Conservation (phyloP, 495 filamentous ascomycete genomes). For the Penicillium chermesinum region DNA sequence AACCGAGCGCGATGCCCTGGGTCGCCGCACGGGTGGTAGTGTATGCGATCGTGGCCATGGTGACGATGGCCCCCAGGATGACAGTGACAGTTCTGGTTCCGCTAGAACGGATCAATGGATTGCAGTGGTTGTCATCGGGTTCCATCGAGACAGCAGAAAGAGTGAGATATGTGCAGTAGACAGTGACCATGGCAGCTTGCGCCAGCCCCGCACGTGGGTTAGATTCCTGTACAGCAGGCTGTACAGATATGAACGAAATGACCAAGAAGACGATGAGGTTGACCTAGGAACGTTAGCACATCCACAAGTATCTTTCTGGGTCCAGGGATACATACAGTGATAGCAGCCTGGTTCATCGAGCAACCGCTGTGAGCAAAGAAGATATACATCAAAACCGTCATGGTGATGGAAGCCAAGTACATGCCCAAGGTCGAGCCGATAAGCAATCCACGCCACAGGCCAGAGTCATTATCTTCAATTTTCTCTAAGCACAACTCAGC, state of each 20-base stretch:
- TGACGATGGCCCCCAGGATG: constrained; percentile 87
- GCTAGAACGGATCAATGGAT: constrained; percentile 82
- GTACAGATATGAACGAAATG: constrained; percentile 79
- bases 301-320: constrained; percentile 1
- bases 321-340: constrained; percentile 43
- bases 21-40: constrained; percentile 96
- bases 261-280: constrained; percentile 81
- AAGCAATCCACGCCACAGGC: constrained; percentile 74
- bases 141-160: constrained; percentile 99
- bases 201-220: constrained; percentile 92
- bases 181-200: constrained; percentile 93
- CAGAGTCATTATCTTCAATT: constrained; percentile 86
- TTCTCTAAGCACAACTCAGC: constrained; percentile 91
- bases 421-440: constrained; percentile 91
- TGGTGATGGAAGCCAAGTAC: constrained; percentile 83
- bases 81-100: constrained; percentile 87
- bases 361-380: constrained; percentile 85
- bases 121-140: constrained; percentile 90
- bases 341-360: constrained; percentile 86
- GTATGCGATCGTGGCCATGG: constrained; percentile 95
- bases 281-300: constrained; percentile 45
- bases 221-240: constrained; percentile 83
- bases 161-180: constrained; percentile 98
- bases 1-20: constrained; percentile 79
- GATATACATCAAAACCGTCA: constrained; percentile 96